phyloP scores from a whole-genome alignment of 2,329 filamentous ascomycete genomes.

The Phyllosticta citribraziliensis region DNA sequence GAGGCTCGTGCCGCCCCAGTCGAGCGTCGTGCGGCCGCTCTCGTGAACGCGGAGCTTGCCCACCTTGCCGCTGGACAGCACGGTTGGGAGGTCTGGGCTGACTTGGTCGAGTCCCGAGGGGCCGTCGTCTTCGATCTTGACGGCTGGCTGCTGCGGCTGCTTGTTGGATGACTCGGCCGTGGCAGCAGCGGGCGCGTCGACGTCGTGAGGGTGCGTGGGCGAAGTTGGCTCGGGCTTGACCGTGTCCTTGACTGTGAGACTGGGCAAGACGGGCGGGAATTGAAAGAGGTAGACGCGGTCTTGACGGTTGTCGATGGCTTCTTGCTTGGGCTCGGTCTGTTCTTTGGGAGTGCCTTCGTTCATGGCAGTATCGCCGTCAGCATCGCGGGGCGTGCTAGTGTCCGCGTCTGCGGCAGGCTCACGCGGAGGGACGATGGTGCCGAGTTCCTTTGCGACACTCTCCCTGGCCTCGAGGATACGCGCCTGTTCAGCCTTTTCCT shows the following conservation, averaged over 20 bases:
- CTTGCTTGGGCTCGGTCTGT: not conserved
- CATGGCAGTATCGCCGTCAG: constrained; percentile 34
- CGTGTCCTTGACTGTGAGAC: constrained; percentile 34
- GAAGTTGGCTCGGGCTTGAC: constrained; percentile 14
- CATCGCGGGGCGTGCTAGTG: constrained; percentile 21
- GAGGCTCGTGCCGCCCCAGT: constrained; percentile 53
- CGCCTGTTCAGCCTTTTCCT: constrained; percentile 42
- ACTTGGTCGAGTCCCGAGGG: constrained; percentile 11
- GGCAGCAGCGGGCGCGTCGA: not conserved
- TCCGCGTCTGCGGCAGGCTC: constrained; percentile 11
- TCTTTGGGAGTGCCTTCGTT: constrained; percentile 13
- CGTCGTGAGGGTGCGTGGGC: constrained; percentile 6
- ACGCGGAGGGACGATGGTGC: constrained; percentile 20
- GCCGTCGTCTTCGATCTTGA: constrained; percentile 25
- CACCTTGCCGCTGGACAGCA: constrained; percentile 43
- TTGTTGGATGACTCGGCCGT: not conserved
- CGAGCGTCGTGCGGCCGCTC: constrained; percentile 51
- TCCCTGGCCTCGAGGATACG: constrained; percentile 38
- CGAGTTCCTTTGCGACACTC: constrained; percentile 39
- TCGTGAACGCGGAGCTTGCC: constrained; percentile 53
- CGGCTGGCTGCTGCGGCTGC: constrained; percentile 10
- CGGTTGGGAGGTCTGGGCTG: constrained; percentile 17
- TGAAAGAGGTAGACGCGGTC: constrained; percentile 55
- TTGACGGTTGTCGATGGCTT: constrained; percentile 32
- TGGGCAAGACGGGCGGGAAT: constrained; percentile 53